Evolutionary conservation across 2,329 filamentous ascomycete species (phyloP).

Genomic region (Mariannaea elegans): DNA sequence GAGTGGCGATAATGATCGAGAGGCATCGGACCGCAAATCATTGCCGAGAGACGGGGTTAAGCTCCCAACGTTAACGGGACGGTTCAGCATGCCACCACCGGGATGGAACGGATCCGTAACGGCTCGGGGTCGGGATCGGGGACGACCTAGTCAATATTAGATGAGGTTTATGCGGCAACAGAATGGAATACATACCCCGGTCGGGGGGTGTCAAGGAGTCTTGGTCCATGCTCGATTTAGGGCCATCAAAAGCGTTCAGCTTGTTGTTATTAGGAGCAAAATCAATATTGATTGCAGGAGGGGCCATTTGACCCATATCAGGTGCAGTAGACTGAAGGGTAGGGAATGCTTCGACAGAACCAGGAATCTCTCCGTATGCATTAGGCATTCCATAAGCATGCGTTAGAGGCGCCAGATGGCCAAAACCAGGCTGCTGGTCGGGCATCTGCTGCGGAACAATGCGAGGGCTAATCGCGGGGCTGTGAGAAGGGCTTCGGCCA

Average conservation of each 20-base stretch:
- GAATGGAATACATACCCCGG: conserved; percentile 58
- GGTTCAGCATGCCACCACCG: conserved; percentile 51
- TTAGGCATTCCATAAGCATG: conserved; percentile 48
- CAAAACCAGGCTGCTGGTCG: conserved; percentile 59
- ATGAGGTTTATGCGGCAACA: conserved; percentile 3
- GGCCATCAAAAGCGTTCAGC: conserved; percentile 51
- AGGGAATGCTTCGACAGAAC: conserved; percentile 60
- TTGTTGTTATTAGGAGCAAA: conserved; percentile 78
- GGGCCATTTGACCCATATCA: conserved; percentile 82
- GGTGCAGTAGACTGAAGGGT: conserved; percentile 56
- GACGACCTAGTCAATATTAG: conserved; percentile 52
- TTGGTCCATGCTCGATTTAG: conserved; percentile 72
- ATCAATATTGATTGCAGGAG: conserved; percentile 95
- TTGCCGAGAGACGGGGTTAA: conserved; percentile 62
- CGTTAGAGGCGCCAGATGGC: conserved; percentile 53
- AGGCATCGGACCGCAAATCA: conserved; percentile 57
- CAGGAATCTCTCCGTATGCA: conserved; percentile 50
- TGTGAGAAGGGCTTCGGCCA: conserved; percentile 83
- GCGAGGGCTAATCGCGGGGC: conserved; percentile 71
- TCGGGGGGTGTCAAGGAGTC: conserved; percentile 88
- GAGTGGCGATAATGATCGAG: conserved; percentile 67
- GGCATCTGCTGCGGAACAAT: conserved; percentile 66
- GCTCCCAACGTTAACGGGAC: conserved; percentile 51
- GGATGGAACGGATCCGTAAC: conserved; percentile 69
- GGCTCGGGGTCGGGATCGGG: conserved; percentile 60